phyloP scores from a whole-genome alignment of 495 filamentous ascomycete species.

The Aspergillus hancockii region DNA sequence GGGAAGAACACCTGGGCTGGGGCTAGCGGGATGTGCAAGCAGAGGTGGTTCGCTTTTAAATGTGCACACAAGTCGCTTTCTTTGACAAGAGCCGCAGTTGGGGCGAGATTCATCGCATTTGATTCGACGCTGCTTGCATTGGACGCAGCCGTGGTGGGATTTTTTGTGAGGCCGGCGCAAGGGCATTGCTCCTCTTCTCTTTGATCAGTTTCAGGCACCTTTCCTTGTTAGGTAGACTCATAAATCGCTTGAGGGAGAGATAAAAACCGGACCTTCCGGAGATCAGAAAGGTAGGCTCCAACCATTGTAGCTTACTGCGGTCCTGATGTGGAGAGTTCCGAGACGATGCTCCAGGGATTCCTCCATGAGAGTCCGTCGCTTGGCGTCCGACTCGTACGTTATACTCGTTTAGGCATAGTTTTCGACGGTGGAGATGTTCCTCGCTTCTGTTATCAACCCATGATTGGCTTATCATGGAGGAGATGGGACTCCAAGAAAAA shows the following conservation, averaged over 20 bases:
- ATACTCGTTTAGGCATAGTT: slow-evolving; percentile 6
- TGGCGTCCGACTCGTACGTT: slow-evolving; percentile 1
- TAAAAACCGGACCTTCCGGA: neutral
- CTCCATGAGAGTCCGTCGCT: neutral
- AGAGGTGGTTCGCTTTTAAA: slow-evolving; percentile 6
- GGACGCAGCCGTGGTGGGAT: slow-evolving; percentile 20
- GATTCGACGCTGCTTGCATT: slow-evolving; percentile 26
- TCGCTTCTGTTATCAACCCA: too few relatives aligned
- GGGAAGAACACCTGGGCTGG: neutral
- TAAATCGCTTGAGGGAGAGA: neutral
- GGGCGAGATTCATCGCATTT: slow-evolving; percentile 28
- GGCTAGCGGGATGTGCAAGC: neutral
- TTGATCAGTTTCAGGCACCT: neutral
- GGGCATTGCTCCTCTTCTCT: slow-evolving; percentile 14
- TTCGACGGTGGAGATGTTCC: slow-evolving; percentile 1
- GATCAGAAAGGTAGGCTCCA: neutral
- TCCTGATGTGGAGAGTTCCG: neutral
- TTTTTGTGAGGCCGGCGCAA: slow-evolving; percentile 21
- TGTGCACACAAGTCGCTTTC: slow-evolving; percentile 12
- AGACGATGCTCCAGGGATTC: neutral
- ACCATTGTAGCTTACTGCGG: neutral
- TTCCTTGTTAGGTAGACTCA: neutral
- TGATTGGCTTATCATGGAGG: neutral
- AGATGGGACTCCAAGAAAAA: neutral
- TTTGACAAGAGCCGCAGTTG: slow-evolving; percentile 16